Percentiles rank a stretch among this genome's conserved stretches.
phyloP scores from a whole-genome alignment of 352 stramenopile genomes.

The Globisporangium middletonii region DNA sequence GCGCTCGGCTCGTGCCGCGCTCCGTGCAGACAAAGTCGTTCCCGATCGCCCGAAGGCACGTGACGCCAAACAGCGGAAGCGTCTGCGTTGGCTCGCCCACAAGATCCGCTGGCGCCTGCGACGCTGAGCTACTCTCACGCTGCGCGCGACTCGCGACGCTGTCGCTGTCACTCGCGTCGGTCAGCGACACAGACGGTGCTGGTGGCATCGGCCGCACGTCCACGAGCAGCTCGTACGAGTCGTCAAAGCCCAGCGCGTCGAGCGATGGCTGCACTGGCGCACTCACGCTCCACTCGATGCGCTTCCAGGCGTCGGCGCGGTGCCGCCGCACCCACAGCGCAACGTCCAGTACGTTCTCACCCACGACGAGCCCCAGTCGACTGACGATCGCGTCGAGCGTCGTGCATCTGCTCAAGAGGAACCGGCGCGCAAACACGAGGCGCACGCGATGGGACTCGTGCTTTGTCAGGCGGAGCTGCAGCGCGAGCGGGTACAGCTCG shows the following conservation, averaged over 20 bases:
- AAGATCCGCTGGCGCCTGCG: constrained; percentile 8
- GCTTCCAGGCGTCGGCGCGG: constrained; percentile 50
- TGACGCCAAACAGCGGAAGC: constrained; percentile 23
- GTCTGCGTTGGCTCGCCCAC: neutral
- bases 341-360: constrained; percentile 47
- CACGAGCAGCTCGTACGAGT: constrained; percentile 53
- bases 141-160: constrained; percentile 4
- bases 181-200: constrained; percentile 8
- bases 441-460: constrained; percentile 52
- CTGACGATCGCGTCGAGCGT: constrained; percentile 54
- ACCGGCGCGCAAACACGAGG: constrained; percentile 45
- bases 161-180: constrained; percentile 14
- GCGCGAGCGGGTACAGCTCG: constrained; percentile 47
- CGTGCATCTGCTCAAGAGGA: constrained; percentile 31
- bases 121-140: constrained; percentile 9
- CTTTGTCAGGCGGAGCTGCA: constrained; percentile 50
- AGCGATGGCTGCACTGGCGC: constrained; percentile 29
- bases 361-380: constrained; percentile 45
- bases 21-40: constrained; percentile 56
- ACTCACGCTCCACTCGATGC: constrained; percentile 50
- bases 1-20: constrained; percentile 30
- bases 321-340: constrained; percentile 57
- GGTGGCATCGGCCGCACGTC: constrained; percentile 48
- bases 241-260: constrained; percentile 34
- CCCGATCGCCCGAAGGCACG: constrained; percentile 44